A percentile compares a stretch with the other conserved stretches of the same genome.
phyloP scores from a whole-genome alignment of 2,329 filamentous ascomycete genomes.

The Nemania diffusa region DNA sequence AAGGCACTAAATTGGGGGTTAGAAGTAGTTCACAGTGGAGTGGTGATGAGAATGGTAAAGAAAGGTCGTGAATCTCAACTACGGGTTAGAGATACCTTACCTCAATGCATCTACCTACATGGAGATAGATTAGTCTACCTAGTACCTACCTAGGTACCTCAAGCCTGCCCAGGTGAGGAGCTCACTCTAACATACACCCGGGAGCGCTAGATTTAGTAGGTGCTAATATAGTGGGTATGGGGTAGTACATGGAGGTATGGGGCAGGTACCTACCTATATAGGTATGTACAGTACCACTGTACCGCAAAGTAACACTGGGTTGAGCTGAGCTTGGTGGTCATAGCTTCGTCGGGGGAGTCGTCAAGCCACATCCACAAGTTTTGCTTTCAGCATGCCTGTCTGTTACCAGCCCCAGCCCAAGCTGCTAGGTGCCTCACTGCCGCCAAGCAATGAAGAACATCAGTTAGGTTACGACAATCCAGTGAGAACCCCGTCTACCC shows the following conservation, averaged over 20 bases:
- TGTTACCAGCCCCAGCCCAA: slow-evolving; percentile 5
- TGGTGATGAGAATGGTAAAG: neutral
- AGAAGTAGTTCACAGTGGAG: neutral
- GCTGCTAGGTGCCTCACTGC: neutral
- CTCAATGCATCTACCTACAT: neutral
- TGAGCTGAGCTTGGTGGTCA: too few relatives aligned
- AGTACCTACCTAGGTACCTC: neutral
- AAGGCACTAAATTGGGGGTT: neutral
- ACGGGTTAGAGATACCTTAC: neutral
- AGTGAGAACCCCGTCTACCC: neutral
- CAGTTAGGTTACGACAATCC: slow-evolving; percentile 16
- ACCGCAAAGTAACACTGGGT: too few relatives aligned
- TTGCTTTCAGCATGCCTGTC: too few relatives aligned
- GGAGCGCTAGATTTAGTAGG: slow-evolving; percentile 3
- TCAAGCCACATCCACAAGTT: slow-evolving; percentile 11
- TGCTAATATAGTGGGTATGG: neutral
- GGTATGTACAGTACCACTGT: neutral
- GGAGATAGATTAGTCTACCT: neutral
- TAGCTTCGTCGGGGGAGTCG: neutral
- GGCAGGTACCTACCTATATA: too few relatives aligned
- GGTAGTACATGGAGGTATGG: too few relatives aligned
- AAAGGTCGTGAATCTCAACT: neutral
- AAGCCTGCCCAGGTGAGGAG: neutral
- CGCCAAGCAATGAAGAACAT: slow-evolving; percentile 13
- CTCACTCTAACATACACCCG: neutral